Evolutionary conservation across 2,329 filamentous ascomycete genomes (phyloP), one percentile per base, ranked within the genome.

Genomic region (Aspergillus transmontanensis): DNA sequence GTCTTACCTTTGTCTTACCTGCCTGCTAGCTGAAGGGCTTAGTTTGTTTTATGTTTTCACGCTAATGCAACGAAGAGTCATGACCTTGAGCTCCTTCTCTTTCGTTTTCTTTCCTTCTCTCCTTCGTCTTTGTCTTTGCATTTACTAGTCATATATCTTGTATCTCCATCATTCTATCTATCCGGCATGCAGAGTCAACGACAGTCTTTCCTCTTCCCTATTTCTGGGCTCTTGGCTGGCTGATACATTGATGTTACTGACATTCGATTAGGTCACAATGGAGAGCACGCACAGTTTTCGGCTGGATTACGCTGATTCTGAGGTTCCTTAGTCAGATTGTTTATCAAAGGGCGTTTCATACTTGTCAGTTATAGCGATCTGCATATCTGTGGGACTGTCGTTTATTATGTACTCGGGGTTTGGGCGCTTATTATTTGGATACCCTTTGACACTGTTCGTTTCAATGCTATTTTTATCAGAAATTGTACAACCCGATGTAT

Each of bases 51-150:
- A 76, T 73, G 71, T 73, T 75, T 69, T 67, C 71, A 74, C 75
- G 71, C 71, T 69, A 76, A 75, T 76, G 71, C 73, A 76, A 77
- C 74, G 74, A 76, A 76, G 70, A 75, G 69, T 75, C 71, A 78
- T 76, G 75, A 74, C 72, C 66, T 71, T 68, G 64, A 64, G 62
- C 63, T 58, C 53, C 62, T 64, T 60, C 46, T 57, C 50, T 67
- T 66, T 67, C 1, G 5, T 28, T 51, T 30, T 59, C 41, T 60
- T 64, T 62, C 57, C 63, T 62, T 63, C 50, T 60, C 30, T 66
- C 60, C 46, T 14, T 39, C 16, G 16, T 36, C 34, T 53, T 45
- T 66, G 62, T 56, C 59, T 59, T 46, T 60, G 5, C 28, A 57
- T 41, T 45, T 65, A 55, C 26, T 58, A 57, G 53, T 54, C 54